phyloP scores from a whole-genome alignment of 2,329 filamentous ascomycete species.

The Cladosporium sp. region DNA sequence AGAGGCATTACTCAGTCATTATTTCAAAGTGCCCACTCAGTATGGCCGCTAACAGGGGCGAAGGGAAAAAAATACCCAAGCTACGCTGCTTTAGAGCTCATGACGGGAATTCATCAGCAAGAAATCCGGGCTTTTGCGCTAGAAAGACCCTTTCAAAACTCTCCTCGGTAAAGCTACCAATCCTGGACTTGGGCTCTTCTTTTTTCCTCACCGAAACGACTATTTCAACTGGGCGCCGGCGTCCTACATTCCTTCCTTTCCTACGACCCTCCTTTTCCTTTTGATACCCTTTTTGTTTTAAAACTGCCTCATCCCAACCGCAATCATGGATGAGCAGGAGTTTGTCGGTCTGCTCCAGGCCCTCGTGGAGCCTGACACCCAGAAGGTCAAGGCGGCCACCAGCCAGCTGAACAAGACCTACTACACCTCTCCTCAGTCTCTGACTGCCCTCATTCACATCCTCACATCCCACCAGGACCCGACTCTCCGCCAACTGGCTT shows the following conservation, averaged over 20 bases:
- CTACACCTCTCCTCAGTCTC: conserved; percentile 78
- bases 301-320: conserved; percentile 8
- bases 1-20: not conserved
- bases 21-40: not conserved
- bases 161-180: not conserved
- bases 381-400: conserved; percentile 72
- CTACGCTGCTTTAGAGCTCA: not conserved
- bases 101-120: too few relatives aligned
- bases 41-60: not conserved
- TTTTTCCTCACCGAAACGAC: not conserved
- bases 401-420: conserved; percentile 87
- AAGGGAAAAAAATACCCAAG: not conserved
- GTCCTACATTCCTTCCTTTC: not conserved
- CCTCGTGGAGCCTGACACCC: conserved; percentile 82
- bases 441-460: conserved; percentile 82
- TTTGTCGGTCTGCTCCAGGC: conserved; percentile 83
- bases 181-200: not conserved
- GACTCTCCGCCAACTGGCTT: conserved; percentile 79
- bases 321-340: conserved; percentile 69
- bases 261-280: conserved; percentile 8
- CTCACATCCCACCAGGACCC: conserved; percentile 69
- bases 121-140: too few relatives aligned
- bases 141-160: not conserved
- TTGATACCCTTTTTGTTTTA: conserved; percentile 9
- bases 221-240: not conserved